Conservation (phyloP, 371 early-diverging fungal genomes). For the Actinomucor elegans region DNA sequence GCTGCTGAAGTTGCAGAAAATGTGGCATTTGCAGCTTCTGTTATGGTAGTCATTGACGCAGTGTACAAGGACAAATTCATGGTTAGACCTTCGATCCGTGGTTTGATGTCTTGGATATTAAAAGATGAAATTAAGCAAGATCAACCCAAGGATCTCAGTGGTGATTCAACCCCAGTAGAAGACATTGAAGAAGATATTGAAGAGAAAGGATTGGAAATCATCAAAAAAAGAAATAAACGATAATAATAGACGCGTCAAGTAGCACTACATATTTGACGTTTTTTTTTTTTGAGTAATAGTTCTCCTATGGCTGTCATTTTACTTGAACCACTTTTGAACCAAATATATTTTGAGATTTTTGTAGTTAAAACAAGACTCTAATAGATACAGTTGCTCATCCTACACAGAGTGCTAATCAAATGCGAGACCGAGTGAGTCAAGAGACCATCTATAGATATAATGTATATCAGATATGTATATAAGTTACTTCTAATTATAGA, state of each 20-base stretch:
- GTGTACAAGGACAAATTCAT: constrained; percentile 43
- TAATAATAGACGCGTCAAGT: too few species aligned
- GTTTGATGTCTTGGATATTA: constrained; percentile 56
- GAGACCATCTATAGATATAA: too few species aligned
- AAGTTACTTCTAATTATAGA: too few species aligned
- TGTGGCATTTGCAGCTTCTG: constrained; percentile 41
- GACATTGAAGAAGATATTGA: constrained; percentile 9
- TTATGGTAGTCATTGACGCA: constrained; percentile 39
- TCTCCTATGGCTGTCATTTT: too few species aligned
- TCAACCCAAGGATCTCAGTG: not conserved
- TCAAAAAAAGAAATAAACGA: not conserved
- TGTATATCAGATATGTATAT: too few species aligned
- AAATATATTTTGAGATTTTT: too few species aligned
- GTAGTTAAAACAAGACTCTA: too few species aligned
- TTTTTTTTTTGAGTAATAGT: too few species aligned
- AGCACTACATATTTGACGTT: not conserved
- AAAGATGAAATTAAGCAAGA: constrained; percentile 29
- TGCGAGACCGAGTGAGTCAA: too few species aligned
- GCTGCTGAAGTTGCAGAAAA: constrained; percentile 33
- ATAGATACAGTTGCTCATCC: too few species aligned
- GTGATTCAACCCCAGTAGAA: not conserved
- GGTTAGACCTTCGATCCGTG: constrained; percentile 54
- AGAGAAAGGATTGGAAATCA: constrained; percentile 1
- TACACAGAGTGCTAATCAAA: too few species aligned
- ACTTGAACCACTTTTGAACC: too few species aligned